Evolutionary conservation across 495 filamentous ascomycete species (phyloP), one percentile per base, ranked within the genome.

Genomic region (Articulospora tetracladia): DNA sequence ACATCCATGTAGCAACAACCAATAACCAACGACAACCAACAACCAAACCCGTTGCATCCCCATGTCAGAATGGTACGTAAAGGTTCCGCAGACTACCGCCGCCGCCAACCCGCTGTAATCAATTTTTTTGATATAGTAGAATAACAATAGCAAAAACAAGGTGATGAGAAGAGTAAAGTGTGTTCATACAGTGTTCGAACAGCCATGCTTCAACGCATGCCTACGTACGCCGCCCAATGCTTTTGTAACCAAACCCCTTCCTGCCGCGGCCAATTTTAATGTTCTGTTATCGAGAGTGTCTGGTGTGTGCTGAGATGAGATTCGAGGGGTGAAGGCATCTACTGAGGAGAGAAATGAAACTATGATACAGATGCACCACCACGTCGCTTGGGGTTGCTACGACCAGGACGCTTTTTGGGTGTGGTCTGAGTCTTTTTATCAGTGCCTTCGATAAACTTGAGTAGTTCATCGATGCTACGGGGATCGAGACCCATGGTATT

Each of bases 361-460:
- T 53, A 59, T 59, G 57, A 53, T 59, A 59, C 56, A 55, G 41
- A 19, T 27, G 68, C 70, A 34, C 73, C 76, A n/a, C 82, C 84
- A 36, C 80, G 70, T 59, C 88, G 81, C 76, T 91, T 93, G 19
- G 89, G 90, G 71, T 92, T 92, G 62, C 75, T 74, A 28, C 83
- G 77, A 15, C 80, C 79, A 52, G 83, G 73, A 55, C 83, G 82
- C 80, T 96, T 94, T 76, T 89, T 88, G 57, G 81, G 77, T 41
- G 81, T 80, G 68, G 81, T 79, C 58, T 80, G 79, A 3, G 82
- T 82, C 63, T 81, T 79, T 19, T 82, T 68, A 28, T 84, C 85
- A 36, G 75, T 81, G 20, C 91, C 91, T 69, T 94, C 90, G 66
- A 95, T 95, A 72, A 90, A 96, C 69, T 86, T 88, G 65, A 97